Evolutionary conservation across 352 stramenopile genomes (phyloP).

Genomic region (Pythium chondricola): DNA sequence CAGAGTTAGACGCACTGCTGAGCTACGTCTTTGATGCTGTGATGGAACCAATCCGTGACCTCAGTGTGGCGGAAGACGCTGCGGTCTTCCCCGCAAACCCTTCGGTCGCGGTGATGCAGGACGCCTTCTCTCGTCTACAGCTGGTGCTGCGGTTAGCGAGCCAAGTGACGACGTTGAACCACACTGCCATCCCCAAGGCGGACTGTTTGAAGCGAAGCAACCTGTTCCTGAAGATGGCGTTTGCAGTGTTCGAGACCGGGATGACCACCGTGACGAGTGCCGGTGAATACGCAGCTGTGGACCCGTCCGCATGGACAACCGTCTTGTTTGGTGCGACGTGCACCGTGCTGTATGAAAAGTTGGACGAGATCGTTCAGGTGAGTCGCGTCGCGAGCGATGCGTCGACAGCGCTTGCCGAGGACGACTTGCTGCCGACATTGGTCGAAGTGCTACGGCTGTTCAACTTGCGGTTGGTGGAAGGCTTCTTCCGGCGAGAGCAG

Average conservation of each 20-base stretch:
- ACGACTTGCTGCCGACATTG: conserved; percentile 54
- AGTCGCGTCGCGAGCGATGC: conserved; percentile 33
- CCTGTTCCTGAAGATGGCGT: conserved; percentile 52
- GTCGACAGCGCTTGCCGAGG: conserved; percentile 19
- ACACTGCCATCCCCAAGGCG: conserved; percentile 34
- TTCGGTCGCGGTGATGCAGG: conserved; percentile 59
- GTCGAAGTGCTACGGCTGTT: conserved; percentile 65
- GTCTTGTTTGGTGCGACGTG: conserved; percentile 67
- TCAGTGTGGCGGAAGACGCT: neutral
- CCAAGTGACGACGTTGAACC: conserved; percentile 65
- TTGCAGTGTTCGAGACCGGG: conserved; percentile 59
- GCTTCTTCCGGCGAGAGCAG: conserved; percentile 55
- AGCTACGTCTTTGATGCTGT: conserved; percentile 49
- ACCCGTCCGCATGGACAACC: conserved; percentile 52
- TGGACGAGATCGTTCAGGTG: conserved; percentile 73
- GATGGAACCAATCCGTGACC: conserved; percentile 39
- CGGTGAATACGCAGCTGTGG: conserved; percentile 3
- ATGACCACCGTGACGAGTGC: conserved; percentile 12
- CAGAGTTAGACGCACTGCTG: conserved; percentile 52
- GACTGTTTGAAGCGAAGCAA: conserved; percentile 45
- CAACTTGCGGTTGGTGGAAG: conserved; percentile 70
- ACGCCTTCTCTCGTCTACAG: conserved; percentile 68
- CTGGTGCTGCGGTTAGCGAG: conserved; percentile 49
- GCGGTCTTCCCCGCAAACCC: conserved; percentile 34
- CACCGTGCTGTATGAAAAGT: conserved; percentile 73